Evolutionary conservation across 2,329 filamentous ascomycete species (phyloP).

Genomic region (Fusarium sp.): DNA sequence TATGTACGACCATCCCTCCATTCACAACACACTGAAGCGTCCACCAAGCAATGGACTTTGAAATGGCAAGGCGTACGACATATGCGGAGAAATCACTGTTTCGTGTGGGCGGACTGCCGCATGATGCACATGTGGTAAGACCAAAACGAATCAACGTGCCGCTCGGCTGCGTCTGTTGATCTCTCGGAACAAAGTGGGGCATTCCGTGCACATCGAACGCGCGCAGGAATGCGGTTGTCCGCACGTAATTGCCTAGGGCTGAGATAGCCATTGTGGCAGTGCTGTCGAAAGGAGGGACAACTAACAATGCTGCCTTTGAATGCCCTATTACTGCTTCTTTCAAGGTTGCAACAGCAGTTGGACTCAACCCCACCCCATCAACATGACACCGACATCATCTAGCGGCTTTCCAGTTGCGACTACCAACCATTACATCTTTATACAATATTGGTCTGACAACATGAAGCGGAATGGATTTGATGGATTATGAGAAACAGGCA

Average conservation of each 20-base stretch:
- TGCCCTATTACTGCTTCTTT: slow-evolving; percentile 20
- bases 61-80: slow-evolving; percentile 26
- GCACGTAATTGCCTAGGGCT: slow-evolving; percentile 31
- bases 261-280: slow-evolving; percentile 37
- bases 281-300: slow-evolving; percentile 28
- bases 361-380: slow-evolving; percentile 8
- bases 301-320: slow-evolving; percentile 24
- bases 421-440: slow-evolving; percentile 3
- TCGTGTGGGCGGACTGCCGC: slow-evolving; percentile 29
- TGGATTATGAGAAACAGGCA: slow-evolving; percentile 26
- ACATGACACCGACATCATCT: slow-evolving; percentile 9
- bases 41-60: slow-evolving; percentile 21
- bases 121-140: slow-evolving; percentile 38
- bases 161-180: slow-evolving; percentile 37
- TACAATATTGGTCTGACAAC: slow-evolving; percentile 20
- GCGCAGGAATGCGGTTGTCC: slow-evolving; percentile 23
- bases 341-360: slow-evolving; percentile 11
- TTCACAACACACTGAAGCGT: slow-evolving; percentile 15
- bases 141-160: slow-evolving; percentile 39
- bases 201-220: slow-evolving; percentile 33
- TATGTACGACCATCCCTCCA: slow-evolving; percentile 20
- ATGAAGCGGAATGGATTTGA: slow-evolving; percentile 25
- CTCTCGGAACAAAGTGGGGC: slow-evolving; percentile 40
- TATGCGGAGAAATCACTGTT: slow-evolving; percentile 35
- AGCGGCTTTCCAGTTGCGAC: slow-evolving; percentile 3